These are phyloP conservation scores for Fusarium anguioides DNA, from an alignment of 2,329 filamentous ascomycete species.

Conservation along the genomic window DNA sequence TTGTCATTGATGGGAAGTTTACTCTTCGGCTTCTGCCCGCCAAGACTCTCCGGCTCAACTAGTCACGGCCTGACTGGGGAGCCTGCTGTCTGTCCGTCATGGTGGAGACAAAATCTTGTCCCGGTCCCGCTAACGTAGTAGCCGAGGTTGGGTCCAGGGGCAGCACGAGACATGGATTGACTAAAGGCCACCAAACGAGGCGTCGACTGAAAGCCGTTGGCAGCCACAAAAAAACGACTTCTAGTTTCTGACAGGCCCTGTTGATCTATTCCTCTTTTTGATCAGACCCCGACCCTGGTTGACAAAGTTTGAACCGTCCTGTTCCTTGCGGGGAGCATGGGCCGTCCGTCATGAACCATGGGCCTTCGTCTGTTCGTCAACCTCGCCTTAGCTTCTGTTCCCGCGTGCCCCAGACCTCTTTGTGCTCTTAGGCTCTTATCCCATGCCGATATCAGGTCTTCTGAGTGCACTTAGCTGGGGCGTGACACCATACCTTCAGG, in stretches of 20 bases:
- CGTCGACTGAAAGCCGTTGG: constrained; percentile 29
- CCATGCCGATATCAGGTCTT: constrained; percentile 39
- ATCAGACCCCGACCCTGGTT: constrained; percentile 31
- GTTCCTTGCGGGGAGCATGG: constrained; percentile 16
- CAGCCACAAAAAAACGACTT: constrained; percentile 33
- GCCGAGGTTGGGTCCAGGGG: constrained; percentile 35
- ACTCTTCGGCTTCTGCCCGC: constrained; percentile 16
- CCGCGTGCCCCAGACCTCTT: constrained; percentile 25
- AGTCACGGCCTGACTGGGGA: constrained; percentile 17
- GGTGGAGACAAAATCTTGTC: constrained; percentile 29
- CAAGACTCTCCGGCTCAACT: constrained; percentile 35
- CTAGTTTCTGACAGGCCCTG: constrained; percentile 37
- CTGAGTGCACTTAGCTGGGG: constrained; percentile 38
- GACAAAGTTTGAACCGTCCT: constrained; percentile 24
- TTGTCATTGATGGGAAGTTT: constrained; percentile 43
- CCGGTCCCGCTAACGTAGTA: constrained; percentile 32
- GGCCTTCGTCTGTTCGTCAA: constrained; percentile 22
- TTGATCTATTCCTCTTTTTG: constrained; percentile 42
- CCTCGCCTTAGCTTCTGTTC: constrained; percentile 22
- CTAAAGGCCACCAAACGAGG: constrained; percentile 22
- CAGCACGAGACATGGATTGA: constrained; percentile 7
- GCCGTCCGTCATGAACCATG: constrained; percentile 7
- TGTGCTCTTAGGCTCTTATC: constrained; percentile 36
- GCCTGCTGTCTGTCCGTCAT: constrained; percentile 38
- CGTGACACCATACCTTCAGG: constrained; percentile 30